A percentile compares a stretch with the other conserved stretches of the same genome.
Evolutionary conservation across 1,139 yeast genomes (phyloP).

Genomic region (Yamadazyma taylorii): DNA sequence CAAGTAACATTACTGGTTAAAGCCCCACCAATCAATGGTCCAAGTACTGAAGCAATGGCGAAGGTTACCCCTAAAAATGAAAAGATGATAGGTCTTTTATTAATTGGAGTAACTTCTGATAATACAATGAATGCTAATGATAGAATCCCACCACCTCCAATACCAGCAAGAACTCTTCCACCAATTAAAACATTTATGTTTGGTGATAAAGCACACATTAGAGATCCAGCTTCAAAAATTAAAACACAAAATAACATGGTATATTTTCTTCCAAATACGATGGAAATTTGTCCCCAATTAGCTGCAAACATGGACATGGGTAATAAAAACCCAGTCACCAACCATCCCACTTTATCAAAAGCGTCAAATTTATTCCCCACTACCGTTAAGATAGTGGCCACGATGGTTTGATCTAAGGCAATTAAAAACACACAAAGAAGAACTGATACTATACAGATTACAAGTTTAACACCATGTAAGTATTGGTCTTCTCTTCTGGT

Average conservation of each 20-base stretch:
- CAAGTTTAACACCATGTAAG: slow-evolving; percentile 29
- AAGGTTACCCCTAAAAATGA: slow-evolving; percentile 43
- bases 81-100: slow-evolving; percentile 29
- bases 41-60: slow-evolving; percentile 50
- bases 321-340: slow-evolving; percentile 58
- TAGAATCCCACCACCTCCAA: slow-evolving; percentile 36
- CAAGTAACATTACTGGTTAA: slow-evolving; percentile 48
- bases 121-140: slow-evolving; percentile 27
- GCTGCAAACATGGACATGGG: slow-evolving; percentile 37
- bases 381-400: slow-evolving; percentile 34
- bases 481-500: slow-evolving; percentile 40
- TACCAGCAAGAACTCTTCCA: slow-evolving; percentile 37
- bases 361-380: slow-evolving; percentile 42
- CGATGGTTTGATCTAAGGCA: slow-evolving; percentile 45
- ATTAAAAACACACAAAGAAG: slow-evolving; percentile 35
- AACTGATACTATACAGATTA: slow-evolving; percentile 26
- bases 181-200: slow-evolving; percentile 39
- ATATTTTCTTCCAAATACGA: slow-evolving; percentile 47
- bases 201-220: slow-evolving; percentile 38
- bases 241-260: slow-evolving; percentile 35
- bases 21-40: slow-evolving; percentile 58
- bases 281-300: slow-evolving; percentile 43
- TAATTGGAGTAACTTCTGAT: slow-evolving; percentile 30
- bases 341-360: slow-evolving; percentile 60
- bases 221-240: slow-evolving; percentile 39